These are phyloP conservation scores for Pyrenophora teres DNA, from an alignment of 2,329 filamentous ascomycete genomes.

Conservation along the genomic window DNA sequence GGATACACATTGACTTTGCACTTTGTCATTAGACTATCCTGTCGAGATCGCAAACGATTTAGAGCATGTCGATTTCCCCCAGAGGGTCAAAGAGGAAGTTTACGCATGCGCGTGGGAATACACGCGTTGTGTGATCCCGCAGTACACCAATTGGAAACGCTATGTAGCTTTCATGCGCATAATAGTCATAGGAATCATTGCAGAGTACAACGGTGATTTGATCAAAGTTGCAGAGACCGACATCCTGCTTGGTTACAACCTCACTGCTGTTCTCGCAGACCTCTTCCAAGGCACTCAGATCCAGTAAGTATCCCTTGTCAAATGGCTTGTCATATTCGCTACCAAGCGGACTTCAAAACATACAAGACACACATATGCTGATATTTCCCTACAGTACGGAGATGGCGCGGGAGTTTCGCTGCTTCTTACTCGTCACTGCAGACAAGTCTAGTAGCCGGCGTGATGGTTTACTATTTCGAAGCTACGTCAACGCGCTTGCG, in stretches of 20 bases:
- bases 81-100: constrained; percentile 9
- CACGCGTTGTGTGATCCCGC: constrained; percentile 26
- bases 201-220: constrained; percentile 21
- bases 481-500: constrained; percentile 36
- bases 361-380: background rate
- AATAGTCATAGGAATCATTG: constrained; percentile 26
- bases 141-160: constrained; percentile 25
- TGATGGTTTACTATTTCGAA: constrained; percentile 29
- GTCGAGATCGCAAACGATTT: background rate
- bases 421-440: constrained; percentile 18
- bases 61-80: background rate
- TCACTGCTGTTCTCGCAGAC: background rate
- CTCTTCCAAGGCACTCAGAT: background rate
- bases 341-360: too few species aligned
- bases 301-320: background rate
- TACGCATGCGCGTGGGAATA: constrained; percentile 30
- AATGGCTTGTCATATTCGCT: background rate
- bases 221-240: constrained; percentile 7
- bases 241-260: background rate
- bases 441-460: constrained; percentile 22
- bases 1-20: too few species aligned
- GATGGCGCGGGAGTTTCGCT: constrained; percentile 24
- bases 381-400: background rate
- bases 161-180: constrained; percentile 27
- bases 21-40: background rate